These are phyloP conservation scores for Albophoma yamanashiensis DNA, from an alignment of 2,329 filamentous ascomycete genomes.

Conservation along the genomic window DNA sequence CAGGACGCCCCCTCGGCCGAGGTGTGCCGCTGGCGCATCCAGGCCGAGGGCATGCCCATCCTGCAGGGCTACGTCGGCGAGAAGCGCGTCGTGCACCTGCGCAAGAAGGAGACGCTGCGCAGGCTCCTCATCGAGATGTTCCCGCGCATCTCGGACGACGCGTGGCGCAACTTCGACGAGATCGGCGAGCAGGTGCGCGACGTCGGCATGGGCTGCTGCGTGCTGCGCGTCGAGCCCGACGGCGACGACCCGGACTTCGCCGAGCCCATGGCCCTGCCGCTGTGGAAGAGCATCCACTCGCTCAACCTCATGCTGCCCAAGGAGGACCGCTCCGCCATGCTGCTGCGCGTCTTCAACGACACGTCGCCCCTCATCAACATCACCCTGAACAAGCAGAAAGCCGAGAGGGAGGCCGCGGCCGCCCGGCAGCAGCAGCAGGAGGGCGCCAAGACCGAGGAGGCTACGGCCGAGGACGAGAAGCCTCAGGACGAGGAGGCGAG, in stretches of 20 bases:
- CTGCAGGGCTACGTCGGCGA: conserved; percentile 83
- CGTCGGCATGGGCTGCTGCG: conserved; percentile 83
- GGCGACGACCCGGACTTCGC: conserved; percentile 47
- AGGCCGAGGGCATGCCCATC: conserved; percentile 86
- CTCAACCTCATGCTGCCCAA: conserved; percentile 98
- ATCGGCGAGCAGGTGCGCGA: conserved; percentile 74
- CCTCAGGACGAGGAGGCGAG: conserved; percentile 25
- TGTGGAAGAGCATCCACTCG: conserved; percentile 88
- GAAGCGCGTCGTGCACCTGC: conserved; percentile 62
- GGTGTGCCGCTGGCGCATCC: conserved; percentile 89
- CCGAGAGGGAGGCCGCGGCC: conserved; percentile 11
- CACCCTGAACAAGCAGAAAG: conserved; percentile 37
- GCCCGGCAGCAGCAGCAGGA: conserved; percentile 22
- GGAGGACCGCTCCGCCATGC: conserved; percentile 87
- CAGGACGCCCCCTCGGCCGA: conserved; percentile 82
- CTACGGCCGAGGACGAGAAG: conserved; percentile 12
- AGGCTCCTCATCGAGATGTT: conserved; percentile 93
- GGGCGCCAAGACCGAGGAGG: conserved; percentile 13
- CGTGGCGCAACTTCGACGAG: conserved; percentile 69
- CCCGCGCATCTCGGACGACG: conserved; percentile 68
- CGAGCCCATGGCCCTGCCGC: conserved; percentile 78
- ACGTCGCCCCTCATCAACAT: conserved; percentile 72
- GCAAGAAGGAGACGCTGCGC: conserved; percentile 68
- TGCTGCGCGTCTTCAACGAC: conserved; percentile 85
- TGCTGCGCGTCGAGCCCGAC: conserved; percentile 72